phyloP scores from a whole-genome alignment of 2,329 filamentous ascomycete species.

The Aspergillus sp. region DNA sequence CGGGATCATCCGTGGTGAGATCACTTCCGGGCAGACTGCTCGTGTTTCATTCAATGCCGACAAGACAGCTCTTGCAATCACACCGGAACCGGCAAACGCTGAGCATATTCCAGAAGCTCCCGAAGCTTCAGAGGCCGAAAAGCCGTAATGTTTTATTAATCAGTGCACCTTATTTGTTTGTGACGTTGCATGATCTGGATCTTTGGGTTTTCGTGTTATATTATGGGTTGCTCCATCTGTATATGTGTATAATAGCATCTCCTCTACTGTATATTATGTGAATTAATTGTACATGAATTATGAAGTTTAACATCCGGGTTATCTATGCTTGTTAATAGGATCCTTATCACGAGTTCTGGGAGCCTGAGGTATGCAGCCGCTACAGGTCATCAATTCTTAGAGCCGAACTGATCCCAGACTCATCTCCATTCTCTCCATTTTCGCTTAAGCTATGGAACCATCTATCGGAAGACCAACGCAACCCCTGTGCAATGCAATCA shows the following conservation, averaged over 20 bases:
- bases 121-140: conserved; percentile 9
- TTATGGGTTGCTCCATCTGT: background rate
- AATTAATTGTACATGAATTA: conserved; percentile 1
- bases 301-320: background rate
- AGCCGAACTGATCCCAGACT: background rate
- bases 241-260: conserved; percentile 15
- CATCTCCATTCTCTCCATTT: background rate
- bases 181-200: background rate
- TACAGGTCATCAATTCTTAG: background rate
- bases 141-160: conserved; percentile 2
- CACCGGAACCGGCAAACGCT: conserved; percentile 16
- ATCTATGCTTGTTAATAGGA: background rate
- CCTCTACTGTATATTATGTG: conserved; percentile 13
- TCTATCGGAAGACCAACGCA: background rate
- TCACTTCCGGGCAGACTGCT: conserved; percentile 73
- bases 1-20: conserved; percentile 81
- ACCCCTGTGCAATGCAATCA: background rate
- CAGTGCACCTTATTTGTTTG: background rate
- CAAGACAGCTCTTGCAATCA: conserved; percentile 57
- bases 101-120: conserved; percentile 14
- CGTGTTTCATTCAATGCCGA: conserved; percentile 67
- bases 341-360: background rate
- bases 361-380: background rate
- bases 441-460: background rate
- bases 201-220: background rate